Base-by-base conservation (phyloP, 768 basidiomycete genomes). In the Tulasnella sp. region DNA sequence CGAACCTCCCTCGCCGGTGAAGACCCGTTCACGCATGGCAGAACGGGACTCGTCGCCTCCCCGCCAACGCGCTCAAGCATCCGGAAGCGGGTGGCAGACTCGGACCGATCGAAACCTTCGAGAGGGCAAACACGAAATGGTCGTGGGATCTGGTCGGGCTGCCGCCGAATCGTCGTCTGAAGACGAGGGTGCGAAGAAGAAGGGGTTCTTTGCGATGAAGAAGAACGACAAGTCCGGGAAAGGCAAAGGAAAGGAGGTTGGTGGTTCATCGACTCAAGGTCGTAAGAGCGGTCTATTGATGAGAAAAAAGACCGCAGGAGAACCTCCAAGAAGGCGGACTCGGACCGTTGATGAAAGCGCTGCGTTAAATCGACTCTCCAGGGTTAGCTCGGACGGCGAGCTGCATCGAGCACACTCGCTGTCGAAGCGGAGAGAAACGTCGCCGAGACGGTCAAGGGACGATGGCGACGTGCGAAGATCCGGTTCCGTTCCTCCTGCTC, bases 41-140 rank as follows among this genome's bases (percentile, higher is more conserved):
- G 35, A 70, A 32, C 22, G 69, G 22, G 70, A 62, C 39, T 1
- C 73, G 11, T 41, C 69, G n/a, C 62, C 71, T 11, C 71, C 71
- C 19, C 71, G 37, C 67, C 26, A 41, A 1, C 22, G 34, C n/a
- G 17, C 35, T 1, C 22, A 47, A 19, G 40, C 62, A 26, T n/a
- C 29, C 4, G 71, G 41, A 7, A 44, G 69, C 35, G 73, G 77
- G 34, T 83, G 82, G 82, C 77, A 78, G 29, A 82, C 80, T 62
- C 78, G 82, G 14, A 83, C 81, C 6, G 81, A 81, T 75, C 75
- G 73, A 65, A 80, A 82, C 75, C 69, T 82, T 12, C 70, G 40
- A 67, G 76, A 37, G 76, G 77, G 14, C 80, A 79, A 66, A 37
- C 26, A 12, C 29, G 66, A 67, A 39, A 72, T 73, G 32, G 75